Conservation (phyloP, 345 rosid species). For the Clausena lansium region DNA sequence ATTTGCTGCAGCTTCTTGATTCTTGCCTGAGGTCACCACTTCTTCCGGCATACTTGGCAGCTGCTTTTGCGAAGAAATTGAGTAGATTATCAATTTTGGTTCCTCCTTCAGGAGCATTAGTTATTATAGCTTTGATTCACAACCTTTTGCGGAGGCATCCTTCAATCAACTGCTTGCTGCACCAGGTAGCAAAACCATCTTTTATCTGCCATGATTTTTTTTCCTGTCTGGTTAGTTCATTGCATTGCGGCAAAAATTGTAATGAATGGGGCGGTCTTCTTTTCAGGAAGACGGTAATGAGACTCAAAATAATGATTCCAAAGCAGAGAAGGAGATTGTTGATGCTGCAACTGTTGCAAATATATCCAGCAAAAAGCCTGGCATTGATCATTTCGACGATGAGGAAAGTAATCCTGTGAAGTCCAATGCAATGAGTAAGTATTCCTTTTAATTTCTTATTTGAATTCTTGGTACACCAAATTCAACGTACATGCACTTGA, state of each 20-base stretch:
- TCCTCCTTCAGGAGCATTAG: conserved; percentile 85
- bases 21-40: conserved; percentile 89
- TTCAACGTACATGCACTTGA: neutral
- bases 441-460: neutral
- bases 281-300: conserved; percentile 52
- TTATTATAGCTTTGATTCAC: conserved; percentile 77
- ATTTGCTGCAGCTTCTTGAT: conserved; percentile 79
- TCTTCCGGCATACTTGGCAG: conserved; percentile 96
- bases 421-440: conserved; percentile 81
- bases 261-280: neutral
- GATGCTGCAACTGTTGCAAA: conserved; percentile 16
- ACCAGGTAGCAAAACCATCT: conserved; percentile 43
- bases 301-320: conserved; percentile 28
- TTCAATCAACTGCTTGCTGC: conserved; percentile 90
- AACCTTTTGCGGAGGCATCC: conserved; percentile 89
- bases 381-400: conserved; percentile 65
- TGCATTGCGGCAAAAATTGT: neutral
- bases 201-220: neutral
- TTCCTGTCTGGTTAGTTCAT: neutral
- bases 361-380: conserved; percentile 35
- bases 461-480: neutral
- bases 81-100: conserved; percentile 73
- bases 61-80: conserved; percentile 87
- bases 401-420: conserved; percentile 62
- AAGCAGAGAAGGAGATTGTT: conserved; percentile 31